Percentiles rank a stretch among this genome's conserved stretches.
phyloP scores from a whole-genome alignment of 2,329 filamentous ascomycete species.

The Pestalotiopsis sp. region DNA sequence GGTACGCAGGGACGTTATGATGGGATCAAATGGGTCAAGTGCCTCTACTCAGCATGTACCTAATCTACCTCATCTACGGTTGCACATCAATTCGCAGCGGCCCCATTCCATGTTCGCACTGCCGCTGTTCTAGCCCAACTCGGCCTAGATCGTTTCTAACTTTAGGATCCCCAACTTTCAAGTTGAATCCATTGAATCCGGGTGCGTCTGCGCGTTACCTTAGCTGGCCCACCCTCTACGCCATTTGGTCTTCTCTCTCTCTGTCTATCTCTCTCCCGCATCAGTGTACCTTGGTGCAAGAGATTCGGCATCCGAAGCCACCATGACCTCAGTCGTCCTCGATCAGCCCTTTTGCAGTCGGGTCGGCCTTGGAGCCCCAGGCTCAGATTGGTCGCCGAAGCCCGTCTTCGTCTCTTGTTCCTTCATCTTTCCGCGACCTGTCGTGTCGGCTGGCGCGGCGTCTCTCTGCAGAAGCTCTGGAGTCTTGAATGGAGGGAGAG shows the following conservation, averaged over 20 bases:
- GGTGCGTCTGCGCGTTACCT: no score
- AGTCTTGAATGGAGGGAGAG: not conserved
- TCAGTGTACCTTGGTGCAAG: no score
- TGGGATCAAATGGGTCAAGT: no score
- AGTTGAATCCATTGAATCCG: not conserved
- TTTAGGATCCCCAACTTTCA: not conserved
- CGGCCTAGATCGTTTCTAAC: not conserved
- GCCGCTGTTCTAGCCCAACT: not conserved
- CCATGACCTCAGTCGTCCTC: not conserved
- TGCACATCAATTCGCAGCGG: not conserved
- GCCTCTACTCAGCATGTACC: no score
- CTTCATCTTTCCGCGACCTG: not conserved
- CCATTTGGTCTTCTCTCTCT: no score
- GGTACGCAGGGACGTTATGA: no score
- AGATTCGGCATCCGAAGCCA: no score
- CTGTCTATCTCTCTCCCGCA: no score
- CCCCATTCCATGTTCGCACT: not conserved
- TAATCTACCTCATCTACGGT: no score
- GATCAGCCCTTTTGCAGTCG: not conserved
- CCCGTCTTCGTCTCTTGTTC: not conserved
- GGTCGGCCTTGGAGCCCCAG: not conserved
- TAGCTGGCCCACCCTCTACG: no score
- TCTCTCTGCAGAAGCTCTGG: not conserved
- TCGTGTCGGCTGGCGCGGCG: no score
- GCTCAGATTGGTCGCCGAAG: not conserved